These are phyloP conservation scores for Nemania serpens DNA, from an alignment of 2,329 filamentous ascomycete species.

Conservation along the genomic window DNA sequence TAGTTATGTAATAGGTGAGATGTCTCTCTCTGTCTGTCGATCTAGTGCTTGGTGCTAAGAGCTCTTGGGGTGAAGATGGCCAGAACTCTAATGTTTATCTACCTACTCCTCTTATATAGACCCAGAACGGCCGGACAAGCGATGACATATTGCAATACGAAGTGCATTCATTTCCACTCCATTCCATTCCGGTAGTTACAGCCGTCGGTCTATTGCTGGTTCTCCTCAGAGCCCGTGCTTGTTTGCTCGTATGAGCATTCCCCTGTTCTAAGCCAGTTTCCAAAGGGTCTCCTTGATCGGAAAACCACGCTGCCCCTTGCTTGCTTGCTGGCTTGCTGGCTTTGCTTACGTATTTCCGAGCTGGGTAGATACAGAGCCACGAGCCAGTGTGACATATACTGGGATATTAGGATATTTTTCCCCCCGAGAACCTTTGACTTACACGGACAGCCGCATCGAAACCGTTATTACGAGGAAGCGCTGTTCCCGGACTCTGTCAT, in stretches of 20 bases:
- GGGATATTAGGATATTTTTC: too few species aligned
- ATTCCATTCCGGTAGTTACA: neutral
- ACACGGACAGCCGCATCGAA: neutral
- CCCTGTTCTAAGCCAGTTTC: neutral
- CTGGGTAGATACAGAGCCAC: neutral
- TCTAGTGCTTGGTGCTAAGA: constrained; percentile 1
- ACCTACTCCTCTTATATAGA: constrained; percentile 1
- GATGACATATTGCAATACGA: constrained; percentile 3
- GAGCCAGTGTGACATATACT: neutral
- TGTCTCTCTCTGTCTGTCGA: too few species aligned
- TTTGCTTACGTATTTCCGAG: neutral
- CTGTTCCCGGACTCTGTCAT: neutral
- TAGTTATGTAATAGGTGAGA: constrained; percentile 1
- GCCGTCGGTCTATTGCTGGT: neutral
- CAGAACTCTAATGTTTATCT: constrained; percentile 4
- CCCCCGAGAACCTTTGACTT: too few species aligned
- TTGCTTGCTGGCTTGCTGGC: too few species aligned
- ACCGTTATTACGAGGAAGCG: neutral
- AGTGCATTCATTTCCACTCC: neutral
- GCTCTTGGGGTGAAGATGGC: constrained; percentile 6
- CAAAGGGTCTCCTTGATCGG: neutral
- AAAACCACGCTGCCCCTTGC: neutral
- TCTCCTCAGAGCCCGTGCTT: constrained; percentile 12
- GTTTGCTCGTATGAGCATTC: constrained; percentile 9
- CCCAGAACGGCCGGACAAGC: neutral